Percentiles rank a stretch among this genome's conserved stretches.
These are phyloP conservation scores for Podila clonocystis DNA, from an alignment of 192 early-diverging fungal genomes.

Conservation along the genomic window DNA sequence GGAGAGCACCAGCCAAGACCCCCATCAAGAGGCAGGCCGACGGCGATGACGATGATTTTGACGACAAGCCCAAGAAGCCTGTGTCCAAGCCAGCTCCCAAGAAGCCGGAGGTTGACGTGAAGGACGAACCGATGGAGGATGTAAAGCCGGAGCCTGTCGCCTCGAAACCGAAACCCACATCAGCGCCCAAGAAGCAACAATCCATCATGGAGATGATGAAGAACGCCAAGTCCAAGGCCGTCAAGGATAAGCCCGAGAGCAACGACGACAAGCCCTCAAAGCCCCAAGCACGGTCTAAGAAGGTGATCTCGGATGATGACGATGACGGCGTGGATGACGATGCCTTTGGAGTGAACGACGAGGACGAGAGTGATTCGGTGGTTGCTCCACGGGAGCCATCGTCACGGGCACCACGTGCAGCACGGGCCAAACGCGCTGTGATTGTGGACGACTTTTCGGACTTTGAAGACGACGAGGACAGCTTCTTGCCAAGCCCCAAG, in stretches of 20 bases:
- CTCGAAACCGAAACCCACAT: not conserved
- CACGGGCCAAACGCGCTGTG: conserved; percentile 30
- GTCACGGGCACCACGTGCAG: conserved; percentile 36
- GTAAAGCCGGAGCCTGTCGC: conserved; percentile 3
- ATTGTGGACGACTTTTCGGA: conserved; percentile 39
- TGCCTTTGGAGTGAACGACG: conserved; percentile 13
- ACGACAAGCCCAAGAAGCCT: conserved; percentile 37
- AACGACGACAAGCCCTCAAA: conserved; percentile 7
- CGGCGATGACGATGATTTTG: conserved; percentile 53
- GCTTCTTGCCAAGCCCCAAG: conserved; percentile 27
- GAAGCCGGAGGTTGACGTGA: conserved; percentile 41
- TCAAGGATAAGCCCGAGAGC: conserved; percentile 17
- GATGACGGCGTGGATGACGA: conserved; percentile 17
- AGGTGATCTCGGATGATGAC: conserved; percentile 13
- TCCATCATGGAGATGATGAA: conserved; percentile 50
- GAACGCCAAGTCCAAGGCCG: conserved; percentile 6
- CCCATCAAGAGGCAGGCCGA: conserved; percentile 14
- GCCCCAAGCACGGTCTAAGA: conserved; percentile 15
- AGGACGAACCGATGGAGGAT: conserved; percentile 43
- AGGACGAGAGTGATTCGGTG: conserved; percentile 22
- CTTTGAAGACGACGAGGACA: conserved; percentile 28
- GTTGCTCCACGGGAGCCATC: conserved; percentile 23
- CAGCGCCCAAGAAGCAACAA: conserved; percentile 37
- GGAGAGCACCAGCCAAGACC: conserved; percentile 30
- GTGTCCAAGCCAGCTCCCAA: conserved; percentile 24